A percentile compares a stretch with the other conserved stretches of the same genome.
These are phyloP conservation scores for Nasturtium officinale DNA, from an alignment of 345 rosid species.

Conservation along the genomic window DNA sequence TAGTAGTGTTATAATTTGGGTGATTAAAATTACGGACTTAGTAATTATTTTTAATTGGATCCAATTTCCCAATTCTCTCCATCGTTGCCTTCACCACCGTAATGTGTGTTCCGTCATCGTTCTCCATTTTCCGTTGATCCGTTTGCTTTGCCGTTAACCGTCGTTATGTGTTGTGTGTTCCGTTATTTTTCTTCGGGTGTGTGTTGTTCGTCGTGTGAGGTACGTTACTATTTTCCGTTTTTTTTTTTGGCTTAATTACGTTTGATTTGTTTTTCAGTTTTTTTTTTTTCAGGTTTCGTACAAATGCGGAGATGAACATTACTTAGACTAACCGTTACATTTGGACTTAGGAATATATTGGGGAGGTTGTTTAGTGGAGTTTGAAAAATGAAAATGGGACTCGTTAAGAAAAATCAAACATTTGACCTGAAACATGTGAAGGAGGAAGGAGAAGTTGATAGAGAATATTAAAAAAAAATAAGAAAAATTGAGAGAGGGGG, in stretches of 20 bases:
- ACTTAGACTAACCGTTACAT: conserved; percentile 17
- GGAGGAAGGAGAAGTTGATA: neutral
- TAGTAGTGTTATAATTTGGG: neutral
- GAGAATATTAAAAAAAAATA: neutral
- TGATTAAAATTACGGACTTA: conserved; percentile 11
- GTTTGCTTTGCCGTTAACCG: conserved; percentile 29
- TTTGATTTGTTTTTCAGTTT: conserved; percentile 9
- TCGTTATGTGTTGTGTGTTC: conserved; percentile 18
- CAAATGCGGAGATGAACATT: neutral
- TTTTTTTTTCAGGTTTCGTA: conserved; percentile 30
- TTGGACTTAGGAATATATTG: too few relatives aligned
- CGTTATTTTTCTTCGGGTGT: conserved; percentile 25
- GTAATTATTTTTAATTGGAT: neutral
- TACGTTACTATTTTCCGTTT: conserved; percentile 17
- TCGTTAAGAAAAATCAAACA: neutral
- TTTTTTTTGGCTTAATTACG: neutral
- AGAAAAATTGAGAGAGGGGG: too few relatives aligned
- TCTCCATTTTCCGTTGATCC: conserved; percentile 5
- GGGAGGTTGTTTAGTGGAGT: too few relatives aligned
- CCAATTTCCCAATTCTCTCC: neutral
- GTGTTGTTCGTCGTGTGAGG: conserved; percentile 43
- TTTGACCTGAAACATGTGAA: conserved; percentile 14
- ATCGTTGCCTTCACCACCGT: conserved; percentile 13
- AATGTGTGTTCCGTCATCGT: conserved; percentile 34
- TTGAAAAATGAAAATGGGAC: too few relatives aligned